Conservation (phyloP, 768 basidiomycete species). For the Suillus luteus region DNA sequence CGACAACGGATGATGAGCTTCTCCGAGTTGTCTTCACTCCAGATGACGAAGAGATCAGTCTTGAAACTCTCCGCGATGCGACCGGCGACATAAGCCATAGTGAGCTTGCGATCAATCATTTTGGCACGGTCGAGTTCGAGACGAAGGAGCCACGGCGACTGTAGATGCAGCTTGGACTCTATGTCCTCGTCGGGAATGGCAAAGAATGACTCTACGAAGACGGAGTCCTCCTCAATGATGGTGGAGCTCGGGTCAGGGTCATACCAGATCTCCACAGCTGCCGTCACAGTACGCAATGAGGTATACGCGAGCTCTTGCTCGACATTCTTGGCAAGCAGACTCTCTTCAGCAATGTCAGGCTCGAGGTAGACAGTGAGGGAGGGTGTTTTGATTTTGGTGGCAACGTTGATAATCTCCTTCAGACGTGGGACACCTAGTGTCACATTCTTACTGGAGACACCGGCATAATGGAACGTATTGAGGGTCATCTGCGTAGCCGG, state of each 20-base stretch:
- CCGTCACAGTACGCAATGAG: conserved; percentile 89
- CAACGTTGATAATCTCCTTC: conserved; percentile 99
- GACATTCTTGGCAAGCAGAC: conserved; percentile 76
- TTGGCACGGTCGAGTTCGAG: conserved; percentile 95
- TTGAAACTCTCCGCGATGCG: conserved; percentile 95
- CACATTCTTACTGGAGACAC: conserved; percentile 99
- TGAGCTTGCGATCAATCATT: conserved; percentile 96
- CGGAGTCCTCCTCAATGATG: conserved; percentile 92
- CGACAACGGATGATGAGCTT: conserved; percentile 97
- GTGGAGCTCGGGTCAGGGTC: conserved; percentile 92
- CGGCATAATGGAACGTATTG: conserved; percentile 99
- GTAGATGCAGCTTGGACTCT: conserved; percentile 84
- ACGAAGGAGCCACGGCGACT: conserved; percentile 97
- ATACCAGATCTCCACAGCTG: conserved; percentile 97
- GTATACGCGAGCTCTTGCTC: conserved; percentile 94
- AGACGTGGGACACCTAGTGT: conserved; percentile 98
- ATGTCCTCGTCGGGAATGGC: conserved; percentile 98
- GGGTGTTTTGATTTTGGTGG: conserved; percentile 97
- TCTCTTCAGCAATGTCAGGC: conserved; percentile 63
- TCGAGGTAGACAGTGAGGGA: conserved; percentile 91
- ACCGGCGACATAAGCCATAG: conserved; percentile 92
- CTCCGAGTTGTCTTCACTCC: conserved; percentile 98
- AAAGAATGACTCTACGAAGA: conserved; percentile 99
- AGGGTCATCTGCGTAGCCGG: conserved; percentile 99
- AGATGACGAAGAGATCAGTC: conserved; percentile 95